Evolutionary conservation across 2,329 filamentous ascomycete genomes (phyloP), one percentile per base, ranked within the genome.

Genomic region (Teratosphaeria pseudoeucalypti): DNA sequence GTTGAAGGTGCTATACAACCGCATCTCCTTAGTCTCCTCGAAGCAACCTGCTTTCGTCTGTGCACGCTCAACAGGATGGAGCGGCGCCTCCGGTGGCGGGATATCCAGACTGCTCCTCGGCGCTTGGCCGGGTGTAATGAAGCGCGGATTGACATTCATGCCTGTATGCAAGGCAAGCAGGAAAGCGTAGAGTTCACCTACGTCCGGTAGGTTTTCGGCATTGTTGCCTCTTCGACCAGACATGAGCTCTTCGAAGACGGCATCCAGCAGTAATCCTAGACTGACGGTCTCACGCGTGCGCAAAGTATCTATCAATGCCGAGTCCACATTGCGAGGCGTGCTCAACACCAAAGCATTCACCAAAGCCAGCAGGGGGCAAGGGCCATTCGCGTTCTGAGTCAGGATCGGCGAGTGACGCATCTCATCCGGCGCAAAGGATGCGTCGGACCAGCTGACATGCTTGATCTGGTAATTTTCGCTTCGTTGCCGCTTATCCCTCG

Each of bases 141-240:
- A 94, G 23, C 88, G 85, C 2, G 94, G 94, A 65, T 99, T 99
- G 60, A 97, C 92, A 68, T 97, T 99, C 89, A 99, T 96, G 43
- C 94, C 94, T 0, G 92, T 97, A 67, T 96, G 90, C 2, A 99
- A 77, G 53, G 90, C 89, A 59, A 94, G 84, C 2, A 99, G 78
- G 69, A 99, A 99, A 6, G 82, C 81, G 72, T 96, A 95, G 1
- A 99, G 79, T 61, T 96, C 92, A 39, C 86, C 83, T 10, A 97
- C 87, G 71, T 97, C 94, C 0, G 92, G 92, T 27, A 97, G 75
- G 16, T 84, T 78, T 59, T 79, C 77, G 1, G 81, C 81, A 37
- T 86, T 83, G 55, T 83, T 82, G 0, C 83, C 85, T 57, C 88
- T 79, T 57, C 88, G 77, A 9, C 85, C 84, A 2, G 90, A 92